These are phyloP conservation scores for Metarhizium humberi DNA, from an alignment of 2,329 filamentous ascomycete genomes.

Conservation along the genomic window DNA sequence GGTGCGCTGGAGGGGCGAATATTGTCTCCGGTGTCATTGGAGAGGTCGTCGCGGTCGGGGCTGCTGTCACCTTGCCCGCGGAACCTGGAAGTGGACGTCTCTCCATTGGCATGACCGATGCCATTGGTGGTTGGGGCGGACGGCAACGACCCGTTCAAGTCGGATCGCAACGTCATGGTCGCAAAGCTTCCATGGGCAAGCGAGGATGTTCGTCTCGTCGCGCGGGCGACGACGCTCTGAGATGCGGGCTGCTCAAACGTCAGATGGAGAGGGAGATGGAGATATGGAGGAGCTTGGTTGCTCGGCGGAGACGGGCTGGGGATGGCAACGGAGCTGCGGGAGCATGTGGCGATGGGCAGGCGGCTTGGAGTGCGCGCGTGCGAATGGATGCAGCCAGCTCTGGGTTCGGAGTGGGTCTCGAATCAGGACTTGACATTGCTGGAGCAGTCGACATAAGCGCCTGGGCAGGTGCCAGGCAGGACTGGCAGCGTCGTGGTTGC, in stretches of 20 bases:
- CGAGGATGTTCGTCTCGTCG: constrained; percentile 11
- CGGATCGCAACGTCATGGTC: constrained; percentile 24
- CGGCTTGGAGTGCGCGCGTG: neutral
- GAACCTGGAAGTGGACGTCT: constrained; percentile 20
- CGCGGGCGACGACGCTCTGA: constrained; percentile 13
- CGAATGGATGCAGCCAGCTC: too few relatives aligned
- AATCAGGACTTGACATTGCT: too few relatives aligned
- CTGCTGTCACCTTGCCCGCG: constrained; percentile 18
- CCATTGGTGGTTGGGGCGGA: constrained; percentile 12
- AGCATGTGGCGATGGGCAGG: neutral
- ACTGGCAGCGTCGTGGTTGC: too few relatives aligned
- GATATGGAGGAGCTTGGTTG: constrained; percentile 15
- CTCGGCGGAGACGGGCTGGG: neutral
- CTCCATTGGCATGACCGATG: constrained; percentile 13
- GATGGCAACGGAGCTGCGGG: neutral
- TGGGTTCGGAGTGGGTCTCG: too few relatives aligned
- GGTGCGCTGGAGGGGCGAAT: constrained; percentile 37
- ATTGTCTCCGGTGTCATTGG: constrained; percentile 19
- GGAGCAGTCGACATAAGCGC: too few relatives aligned
- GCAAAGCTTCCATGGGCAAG: constrained; percentile 14
- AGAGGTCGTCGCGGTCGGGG: constrained; percentile 18
- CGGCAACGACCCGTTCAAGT: constrained; percentile 21
- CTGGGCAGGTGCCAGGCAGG: too few relatives aligned
- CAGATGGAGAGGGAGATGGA: constrained; percentile 10
- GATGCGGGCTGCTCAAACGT: constrained; percentile 8